Base-by-base conservation (phyloP, 352 stramenopile genomes). In the Elongisporangium senticosum region DNA sequence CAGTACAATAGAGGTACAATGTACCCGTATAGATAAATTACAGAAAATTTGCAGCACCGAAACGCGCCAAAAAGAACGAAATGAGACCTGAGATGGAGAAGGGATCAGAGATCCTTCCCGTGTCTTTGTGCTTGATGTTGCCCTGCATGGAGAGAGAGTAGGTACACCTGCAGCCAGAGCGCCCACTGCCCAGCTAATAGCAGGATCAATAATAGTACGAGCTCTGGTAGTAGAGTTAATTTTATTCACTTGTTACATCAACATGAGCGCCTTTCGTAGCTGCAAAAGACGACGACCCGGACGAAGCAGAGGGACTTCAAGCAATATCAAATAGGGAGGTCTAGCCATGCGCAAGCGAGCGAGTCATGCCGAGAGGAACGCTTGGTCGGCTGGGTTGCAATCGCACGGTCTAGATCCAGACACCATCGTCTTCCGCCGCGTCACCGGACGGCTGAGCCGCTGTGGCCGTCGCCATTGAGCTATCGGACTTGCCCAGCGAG, bases 391-490 rank as follows among this genome's bases (percentile, higher is more conserved):
- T 43, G 33, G 33, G 33, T 43, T 43, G 33, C 33, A 17, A 43
- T 2, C 33, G 33, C 10, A 43, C 5, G 1, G 11, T 5, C 49
- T 87, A 90, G 55, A 90, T 90, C 80, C 80, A 90, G 11, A 90
- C 80, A 51, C 80, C 80, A 51, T 90, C 80, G 53, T 90, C 79
- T 19, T 75, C 74, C 10, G 67, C 72, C 13, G 64, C 57, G 5
- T 17, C 33, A 10, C 33, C 33, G 33, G 53, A 58, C 0, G 37
- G 22, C 20, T 56, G 63, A 15, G 70, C 67, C 8, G 59, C 58
- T 11, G 58, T 54, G 1, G 68, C 19, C 4, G 79, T 64, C 19
- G 68, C 59, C 58, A 77, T 83, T 37, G 60, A 70, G 13, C 76
- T 77, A 24, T 76, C 71, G 17, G 68, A 74, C 51, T 71, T 68